Conservation (phyloP, 2,329 filamentous ascomycete genomes). For the Ophiosphaerella korrae region DNA sequence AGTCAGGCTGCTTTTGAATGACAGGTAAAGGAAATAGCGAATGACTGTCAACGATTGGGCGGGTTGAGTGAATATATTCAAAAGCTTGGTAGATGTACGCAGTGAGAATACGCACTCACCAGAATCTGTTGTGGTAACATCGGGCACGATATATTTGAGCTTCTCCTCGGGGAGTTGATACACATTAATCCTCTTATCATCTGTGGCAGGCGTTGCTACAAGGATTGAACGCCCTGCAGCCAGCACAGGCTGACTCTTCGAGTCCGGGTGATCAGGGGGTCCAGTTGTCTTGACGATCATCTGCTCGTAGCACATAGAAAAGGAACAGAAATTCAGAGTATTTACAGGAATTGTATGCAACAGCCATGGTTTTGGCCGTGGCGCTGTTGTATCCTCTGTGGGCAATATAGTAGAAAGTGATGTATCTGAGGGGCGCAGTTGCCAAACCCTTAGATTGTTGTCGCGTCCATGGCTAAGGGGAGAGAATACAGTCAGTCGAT, state of each 20-base stretch:
- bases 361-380: slow-evolving; percentile 76
- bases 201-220: slow-evolving; percentile 72
- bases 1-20: neutral
- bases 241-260: no score
- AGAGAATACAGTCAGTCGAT: slow-evolving; percentile 4
- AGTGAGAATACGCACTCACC: slow-evolving; percentile 22
- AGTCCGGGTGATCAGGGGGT: neutral
- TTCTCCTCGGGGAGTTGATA: slow-evolving; percentile 78
- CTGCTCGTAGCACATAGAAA: slow-evolving; percentile 61
- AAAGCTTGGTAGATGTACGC: no score
- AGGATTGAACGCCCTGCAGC: slow-evolving; percentile 54
- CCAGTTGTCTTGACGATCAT: neutral
- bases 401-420: slow-evolving; percentile 72
- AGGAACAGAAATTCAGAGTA: slow-evolving; percentile 93
- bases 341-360: slow-evolving; percentile 84
- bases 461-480: slow-evolving; percentile 81
- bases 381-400: slow-evolving; percentile 61
- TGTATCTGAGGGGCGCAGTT: slow-evolving; percentile 64
- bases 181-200: slow-evolving; percentile 71
- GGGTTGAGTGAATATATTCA: no score
- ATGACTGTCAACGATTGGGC: no score
- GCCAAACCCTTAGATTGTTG: slow-evolving; percentile 85
- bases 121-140: slow-evolving; percentile 52
- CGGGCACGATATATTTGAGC: slow-evolving; percentile 65
- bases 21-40: no score